Conservation (phyloP, 352 stramenopile species). For the Phytophthora hibernalis region DNA sequence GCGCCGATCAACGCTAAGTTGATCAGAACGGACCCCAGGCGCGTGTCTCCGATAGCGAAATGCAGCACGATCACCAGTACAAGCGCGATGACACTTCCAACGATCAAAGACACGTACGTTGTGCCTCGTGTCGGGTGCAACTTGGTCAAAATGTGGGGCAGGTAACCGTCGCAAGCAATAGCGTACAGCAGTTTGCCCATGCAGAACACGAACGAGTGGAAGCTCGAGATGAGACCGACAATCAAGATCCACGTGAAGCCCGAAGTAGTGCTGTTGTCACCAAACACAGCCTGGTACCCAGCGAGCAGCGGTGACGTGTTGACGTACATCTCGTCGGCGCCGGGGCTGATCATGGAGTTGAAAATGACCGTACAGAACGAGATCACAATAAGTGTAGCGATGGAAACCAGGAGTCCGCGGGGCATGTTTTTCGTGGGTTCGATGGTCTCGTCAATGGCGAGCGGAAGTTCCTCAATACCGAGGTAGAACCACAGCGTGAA, state of each 20-base stretch:
- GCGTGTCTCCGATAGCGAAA: conserved; percentile 60
- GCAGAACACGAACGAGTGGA: conserved; percentile 80
- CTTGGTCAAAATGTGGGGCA: conserved; percentile 58
- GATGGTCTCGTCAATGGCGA: conserved; percentile 70
- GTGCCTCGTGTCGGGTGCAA: conserved; percentile 54
- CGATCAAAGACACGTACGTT: conserved; percentile 51
- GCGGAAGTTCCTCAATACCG: conserved; percentile 67
- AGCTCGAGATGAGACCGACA: conserved; percentile 62
- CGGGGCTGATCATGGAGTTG: conserved; percentile 65
- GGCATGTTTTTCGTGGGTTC: conserved; percentile 72
- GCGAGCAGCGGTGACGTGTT: conserved; percentile 56
- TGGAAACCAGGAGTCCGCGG: conserved; percentile 54
- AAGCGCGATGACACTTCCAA: conserved; percentile 47
- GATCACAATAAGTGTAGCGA: conserved; percentile 56
- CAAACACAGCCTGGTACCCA: conserved; percentile 67
- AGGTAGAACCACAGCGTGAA: conserved; percentile 77
- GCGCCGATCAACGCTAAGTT: conserved; percentile 67
- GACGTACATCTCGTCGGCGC: conserved; percentile 51
- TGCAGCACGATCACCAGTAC: conserved; percentile 54
- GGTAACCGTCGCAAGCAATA: conserved; percentile 68
- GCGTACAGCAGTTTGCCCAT: conserved; percentile 69
- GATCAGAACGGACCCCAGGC: conserved; percentile 66
- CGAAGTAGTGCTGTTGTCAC: conserved; percentile 59
- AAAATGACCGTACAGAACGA: conserved; percentile 68
- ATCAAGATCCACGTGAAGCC: conserved; percentile 71